Evolutionary conservation across 805 yeast species (phyloP).

Genomic region (Candida morakotiae): DNA sequence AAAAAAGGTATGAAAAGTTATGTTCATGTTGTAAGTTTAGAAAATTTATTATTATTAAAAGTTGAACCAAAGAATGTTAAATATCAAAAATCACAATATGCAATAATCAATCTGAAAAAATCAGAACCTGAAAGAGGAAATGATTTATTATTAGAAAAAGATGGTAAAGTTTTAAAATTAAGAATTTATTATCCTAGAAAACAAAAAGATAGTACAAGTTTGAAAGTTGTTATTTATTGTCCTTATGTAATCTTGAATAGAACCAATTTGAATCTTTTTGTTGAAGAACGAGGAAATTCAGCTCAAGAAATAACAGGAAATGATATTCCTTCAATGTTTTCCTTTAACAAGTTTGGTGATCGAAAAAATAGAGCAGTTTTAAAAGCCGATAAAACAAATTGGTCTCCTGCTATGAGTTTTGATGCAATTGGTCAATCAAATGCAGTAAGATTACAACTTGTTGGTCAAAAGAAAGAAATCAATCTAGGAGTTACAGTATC

Average conservation of each 20-base stretch:
- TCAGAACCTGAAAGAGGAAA: constrained; percentile 57
- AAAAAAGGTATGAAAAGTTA: constrained; percentile 63
- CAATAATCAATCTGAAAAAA: constrained; percentile 60
- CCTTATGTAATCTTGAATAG: constrained; percentile 83
- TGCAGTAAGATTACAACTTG: constrained; percentile 46
- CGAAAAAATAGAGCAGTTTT: constrained; percentile 64
- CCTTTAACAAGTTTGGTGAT: constrained; percentile 60
- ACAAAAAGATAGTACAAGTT: constrained; percentile 51
- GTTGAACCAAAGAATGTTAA: constrained; percentile 62
- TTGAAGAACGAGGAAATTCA: constrained; percentile 57
- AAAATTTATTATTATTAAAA: constrained; percentile 66
- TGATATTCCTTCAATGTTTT: constrained; percentile 70
- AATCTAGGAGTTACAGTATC: constrained; percentile 69
- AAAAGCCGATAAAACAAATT: constrained; percentile 61
- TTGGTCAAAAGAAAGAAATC: constrained; percentile 54
- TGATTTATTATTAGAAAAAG: constrained; percentile 46
- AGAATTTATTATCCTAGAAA: constrained; percentile 58
- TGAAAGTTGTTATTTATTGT: constrained; percentile 66
- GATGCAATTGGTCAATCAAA: constrained; percentile 85
- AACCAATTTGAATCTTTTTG: constrained; percentile 62
- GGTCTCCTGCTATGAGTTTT: constrained; percentile 74
- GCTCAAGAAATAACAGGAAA: constrained; percentile 21
- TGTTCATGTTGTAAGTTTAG: constrained; percentile 75
- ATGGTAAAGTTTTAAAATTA: constrained; percentile 66
- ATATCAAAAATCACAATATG: constrained; percentile 64